phyloP scores from a whole-genome alignment of 129 eudicot genomes.

The Centaurea solstitialis region DNA sequence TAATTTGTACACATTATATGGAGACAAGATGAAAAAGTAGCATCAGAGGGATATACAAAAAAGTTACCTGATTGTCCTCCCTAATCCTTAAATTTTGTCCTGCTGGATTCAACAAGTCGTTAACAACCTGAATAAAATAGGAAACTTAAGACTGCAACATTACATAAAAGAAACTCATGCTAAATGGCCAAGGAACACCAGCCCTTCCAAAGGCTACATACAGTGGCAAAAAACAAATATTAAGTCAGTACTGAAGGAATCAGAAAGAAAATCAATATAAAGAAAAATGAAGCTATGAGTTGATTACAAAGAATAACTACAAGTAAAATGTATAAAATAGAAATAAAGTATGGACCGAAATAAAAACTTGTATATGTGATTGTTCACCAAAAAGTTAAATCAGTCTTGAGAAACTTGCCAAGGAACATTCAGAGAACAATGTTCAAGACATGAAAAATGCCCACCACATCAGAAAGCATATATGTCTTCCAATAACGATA shows the following conservation, averaged over 20 bases:
- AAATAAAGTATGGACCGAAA: not conserved
- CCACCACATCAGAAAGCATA: not conserved
- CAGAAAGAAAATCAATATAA: not conserved
- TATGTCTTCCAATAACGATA: not conserved
- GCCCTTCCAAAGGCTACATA: not conserved
- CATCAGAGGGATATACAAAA: constrained; percentile 9
- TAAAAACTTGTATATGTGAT: not conserved
- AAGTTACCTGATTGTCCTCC: constrained; percentile 87
- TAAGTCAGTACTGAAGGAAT: not conserved
- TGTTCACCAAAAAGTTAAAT: not conserved
- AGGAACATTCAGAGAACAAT: not conserved
- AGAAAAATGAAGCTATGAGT: too few relatives aligned
- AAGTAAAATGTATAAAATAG: too few relatives aligned
- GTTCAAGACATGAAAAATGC: not conserved
- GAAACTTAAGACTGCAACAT: constrained; percentile 1
- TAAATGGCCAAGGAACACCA: not conserved
- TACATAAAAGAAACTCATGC: constrained; percentile 1
- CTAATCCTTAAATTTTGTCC: constrained; percentile 92
- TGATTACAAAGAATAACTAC: too few relatives aligned
- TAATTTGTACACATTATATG: not conserved
- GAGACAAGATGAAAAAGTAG: not conserved
- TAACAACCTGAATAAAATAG: constrained; percentile 74
- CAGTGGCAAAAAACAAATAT: not conserved
- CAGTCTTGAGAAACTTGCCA: not conserved
- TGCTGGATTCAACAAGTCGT: constrained; percentile 94